Evolutionary conservation across 1,284 basidiomycete genomes (phyloP), one percentile per base, ranked within the genome.

Genomic region (Papiliotrema terrestris): DNA sequence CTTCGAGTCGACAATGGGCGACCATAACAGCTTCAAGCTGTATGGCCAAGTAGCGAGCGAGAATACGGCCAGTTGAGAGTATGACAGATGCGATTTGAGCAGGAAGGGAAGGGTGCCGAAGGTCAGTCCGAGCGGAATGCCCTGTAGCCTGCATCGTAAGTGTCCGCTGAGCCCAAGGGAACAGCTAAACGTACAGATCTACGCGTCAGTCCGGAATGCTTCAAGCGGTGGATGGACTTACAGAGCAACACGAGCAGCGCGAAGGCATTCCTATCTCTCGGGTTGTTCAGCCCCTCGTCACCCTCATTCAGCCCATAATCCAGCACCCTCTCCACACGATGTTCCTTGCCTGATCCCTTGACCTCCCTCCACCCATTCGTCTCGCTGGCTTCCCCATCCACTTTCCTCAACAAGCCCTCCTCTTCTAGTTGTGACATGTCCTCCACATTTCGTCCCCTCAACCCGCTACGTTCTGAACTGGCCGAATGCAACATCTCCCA

Each of bases 1-100:
- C 61, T 88, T 80, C 3, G 93, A 90, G 73, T 99, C 96, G 56
- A 99, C 92, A 62, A 99, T 89, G 43, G 96, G 96, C 23, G 92
- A 95, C 95, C 96, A 98, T 60, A 98, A 78, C 53, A 99, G 80
- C 78, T 99, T 99, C 69, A 98, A 84, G 36, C 91, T 95, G 79
- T 98, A 98, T 9, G 96, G 96, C 80, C 98, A 98, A 58, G 87
- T 89, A 55, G 91, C 87, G 44, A 99, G 83, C 49, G 92, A 90
- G 78, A 98, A 98, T 26, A 94, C 84, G 56, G 89, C 96, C 52
- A 99, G 84, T 77, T 98, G 92, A 32, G 92, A 94, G 80, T 99
- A 98, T 43, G 91, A 94, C 57, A 99, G 77, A 74, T 95, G 88
- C 65, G 96, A 87, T 77, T 91, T 88, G 56, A 98, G 84, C 74